These are phyloP conservation scores for Exophiala sp. DNA, from an alignment of 2,329 filamentous ascomycete genomes.

Conservation along the genomic window DNA sequence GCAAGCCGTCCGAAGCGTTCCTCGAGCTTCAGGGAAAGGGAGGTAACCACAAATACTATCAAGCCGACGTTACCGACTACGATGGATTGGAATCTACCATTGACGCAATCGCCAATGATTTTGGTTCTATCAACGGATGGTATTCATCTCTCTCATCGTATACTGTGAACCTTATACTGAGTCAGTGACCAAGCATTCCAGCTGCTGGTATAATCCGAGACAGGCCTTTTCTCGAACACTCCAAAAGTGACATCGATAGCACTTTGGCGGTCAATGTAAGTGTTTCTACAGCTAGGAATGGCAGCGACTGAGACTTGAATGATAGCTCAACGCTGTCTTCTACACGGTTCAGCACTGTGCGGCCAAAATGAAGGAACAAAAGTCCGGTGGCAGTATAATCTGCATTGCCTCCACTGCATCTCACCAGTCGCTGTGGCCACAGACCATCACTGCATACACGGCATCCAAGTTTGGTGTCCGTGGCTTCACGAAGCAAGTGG, in stretches of 20 bases:
- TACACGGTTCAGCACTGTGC: constrained; percentile 9
- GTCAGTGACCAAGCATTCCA: constrained; percentile 20
- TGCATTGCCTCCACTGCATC: constrained; percentile 11
- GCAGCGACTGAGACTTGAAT: background rate
- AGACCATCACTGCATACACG: constrained; percentile 27
- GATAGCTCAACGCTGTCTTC: constrained; percentile 9
- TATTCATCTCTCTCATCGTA: background rate
- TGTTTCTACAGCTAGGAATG: too few species aligned
- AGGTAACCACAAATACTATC: constrained; percentile 5
- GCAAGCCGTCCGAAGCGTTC: background rate
- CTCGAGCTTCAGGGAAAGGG: background rate
- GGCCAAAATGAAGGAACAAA: constrained; percentile 4
- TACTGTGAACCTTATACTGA: constrained; percentile 19
- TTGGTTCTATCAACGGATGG: constrained; percentile 15
- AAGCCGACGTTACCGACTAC: constrained; percentile 10
- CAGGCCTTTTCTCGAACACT: constrained; percentile 12
- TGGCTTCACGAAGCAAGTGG: constrained; percentile 40
- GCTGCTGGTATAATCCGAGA: constrained; percentile 9
- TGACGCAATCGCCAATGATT: constrained; percentile 4
- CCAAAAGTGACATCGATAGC: constrained; percentile 20
- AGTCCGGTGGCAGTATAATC: constrained; percentile 23
- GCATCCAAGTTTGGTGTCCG: constrained; percentile 43
- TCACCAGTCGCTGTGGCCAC: constrained; percentile 32
- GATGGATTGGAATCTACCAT: constrained; percentile 1
- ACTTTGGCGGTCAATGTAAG: constrained; percentile 22